Base-by-base conservation (phyloP, 257 asterid species). In the Solanum tarapatanum region DNA sequence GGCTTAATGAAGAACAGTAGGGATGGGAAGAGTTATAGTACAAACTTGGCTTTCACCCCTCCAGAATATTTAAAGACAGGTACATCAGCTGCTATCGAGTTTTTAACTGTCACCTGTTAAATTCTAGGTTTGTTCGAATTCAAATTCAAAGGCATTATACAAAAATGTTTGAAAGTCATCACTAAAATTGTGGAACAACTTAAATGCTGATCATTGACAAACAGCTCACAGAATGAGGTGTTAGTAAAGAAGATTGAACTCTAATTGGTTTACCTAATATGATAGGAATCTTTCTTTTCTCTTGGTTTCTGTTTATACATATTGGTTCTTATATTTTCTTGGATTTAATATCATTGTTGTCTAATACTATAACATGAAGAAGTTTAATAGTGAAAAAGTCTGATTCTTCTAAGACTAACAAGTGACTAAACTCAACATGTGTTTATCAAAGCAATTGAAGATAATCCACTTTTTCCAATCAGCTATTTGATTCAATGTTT, bases 1-100 rank as follows among this genome's bases (percentile, higher is more conserved):
- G 94, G 94, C 74, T 88, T 92, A 70, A 91, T 92, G 93, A 92
- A 92, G 90, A 92, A 92, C 77, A 92, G 91, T 90, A 86, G 91
- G 88, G 94, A 91, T 84, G 94, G 93, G 26, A 92, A 92, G 86
- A 92, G 93, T 83, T 92, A 92, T 48, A 91, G 93, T 87, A 89
- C 94, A 80, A 91, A 92, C 87, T 84, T 91, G 88, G 91, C 93
- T 64, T 92, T 92, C 87, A 89, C 92, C 30, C 94, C 94, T 28
- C 94, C 93, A 8, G 94, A 92, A 88, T 91, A 90, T 87, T 60
- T 92, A 60, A 91, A 90, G 86, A 88, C 93, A 87, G 94, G 94
- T 92, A 60, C 14, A 37, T 23, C 35, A 72, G 19, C 69, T 45
- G 84, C 66, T 43, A 43, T 79, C 26, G 30, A 80, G 68, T 16